phyloP scores from a whole-genome alignment of 2,329 filamentous ascomycete species.

The Scytalidium sp. region DNA sequence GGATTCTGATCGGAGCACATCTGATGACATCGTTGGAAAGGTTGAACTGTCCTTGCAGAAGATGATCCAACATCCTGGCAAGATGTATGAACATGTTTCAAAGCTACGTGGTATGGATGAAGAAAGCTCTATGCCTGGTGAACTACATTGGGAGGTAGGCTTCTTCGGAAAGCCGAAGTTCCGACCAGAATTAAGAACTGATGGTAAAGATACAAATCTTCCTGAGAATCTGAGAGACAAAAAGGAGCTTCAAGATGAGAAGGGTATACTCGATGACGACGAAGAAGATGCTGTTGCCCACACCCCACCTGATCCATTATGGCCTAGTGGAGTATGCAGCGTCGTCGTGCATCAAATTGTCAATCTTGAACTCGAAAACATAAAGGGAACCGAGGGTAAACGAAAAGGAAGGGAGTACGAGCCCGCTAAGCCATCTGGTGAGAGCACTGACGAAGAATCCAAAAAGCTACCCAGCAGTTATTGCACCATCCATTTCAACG shows the following conservation, averaged over 20 bases:
- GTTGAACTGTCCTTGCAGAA: constrained; percentile 92
- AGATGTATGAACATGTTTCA: constrained; percentile 87
- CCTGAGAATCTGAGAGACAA: constrained; percentile 71
- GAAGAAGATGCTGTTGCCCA: constrained; percentile 83
- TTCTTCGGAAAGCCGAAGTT: constrained; percentile 92
- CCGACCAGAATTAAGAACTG: constrained; percentile 77
- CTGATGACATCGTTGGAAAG: constrained; percentile 94
- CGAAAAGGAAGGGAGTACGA: constrained; percentile 84
- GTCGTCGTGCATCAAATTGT: constrained; percentile 92
- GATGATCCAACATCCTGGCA: constrained; percentile 88
- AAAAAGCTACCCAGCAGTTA: constrained; percentile 84
- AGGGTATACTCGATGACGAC: constrained; percentile 68
- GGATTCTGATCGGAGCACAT: constrained; percentile 90
- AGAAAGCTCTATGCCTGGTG: constrained; percentile 84
- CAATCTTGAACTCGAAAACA: constrained; percentile 86
- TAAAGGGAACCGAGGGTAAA: constrained; percentile 80
- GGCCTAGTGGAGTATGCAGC: constrained; percentile 87
- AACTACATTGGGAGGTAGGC: constrained; percentile 94
- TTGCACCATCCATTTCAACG: constrained; percentile 88
- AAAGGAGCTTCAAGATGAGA: constrained; percentile 81
- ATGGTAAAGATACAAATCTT: constrained; percentile 78
- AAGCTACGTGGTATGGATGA: constrained; percentile 80
- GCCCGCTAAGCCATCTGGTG: constrained; percentile 80
- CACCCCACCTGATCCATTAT: constrained; percentile 92
- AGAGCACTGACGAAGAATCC: constrained; percentile 80